Conservation (phyloP, 192 early-diverging fungal genomes). For the Coemansia sp. region DNA sequence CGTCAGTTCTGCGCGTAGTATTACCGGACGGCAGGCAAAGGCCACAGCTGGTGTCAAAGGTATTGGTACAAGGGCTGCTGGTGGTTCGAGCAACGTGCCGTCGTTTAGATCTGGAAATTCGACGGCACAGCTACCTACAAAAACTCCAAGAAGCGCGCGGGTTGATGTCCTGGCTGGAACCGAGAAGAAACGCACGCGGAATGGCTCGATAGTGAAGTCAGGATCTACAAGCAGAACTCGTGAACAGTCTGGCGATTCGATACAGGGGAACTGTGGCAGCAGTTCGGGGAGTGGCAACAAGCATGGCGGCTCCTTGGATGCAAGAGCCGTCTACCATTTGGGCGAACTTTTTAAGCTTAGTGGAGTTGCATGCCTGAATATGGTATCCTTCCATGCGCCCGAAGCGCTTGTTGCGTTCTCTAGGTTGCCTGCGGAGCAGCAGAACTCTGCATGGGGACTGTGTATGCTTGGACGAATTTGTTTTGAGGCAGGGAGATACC, state of each 20-base stretch:
- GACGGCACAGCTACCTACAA: conserved; percentile 4
- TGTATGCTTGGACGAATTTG: conserved; percentile 56
- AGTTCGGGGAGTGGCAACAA: not conserved
- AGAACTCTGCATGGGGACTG: conserved; percentile 42
- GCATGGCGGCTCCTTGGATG: not conserved
- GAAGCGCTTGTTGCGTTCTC: conserved; percentile 28
- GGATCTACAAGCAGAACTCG: conserved; percentile 4
- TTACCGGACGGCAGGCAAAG: conserved; percentile 8
- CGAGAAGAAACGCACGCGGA: conserved; percentile 52
- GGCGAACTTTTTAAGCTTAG: conserved; percentile 17
- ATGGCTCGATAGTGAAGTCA: conserved; percentile 27
- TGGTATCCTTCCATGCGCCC: conserved; percentile 18
- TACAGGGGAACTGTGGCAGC: not conserved
- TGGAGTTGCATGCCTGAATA: conserved; percentile 14
- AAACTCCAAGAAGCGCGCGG: conserved; percentile 25
- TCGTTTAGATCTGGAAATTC: not conserved
- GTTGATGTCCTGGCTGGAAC: conserved; percentile 11
- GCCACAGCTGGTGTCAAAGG: not conserved
- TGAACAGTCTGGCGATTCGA: not conserved
- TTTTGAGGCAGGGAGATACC: conserved; percentile 58
- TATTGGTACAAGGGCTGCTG: not conserved
- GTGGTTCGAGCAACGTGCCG: not conserved
- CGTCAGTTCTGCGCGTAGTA: not conserved
- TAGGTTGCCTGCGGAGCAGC: conserved; percentile 27
- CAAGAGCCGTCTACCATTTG: conserved; percentile 11